These are phyloP conservation scores for Trichophyton simii DNA, from an alignment of 2,329 filamentous ascomycete genomes.

Conservation along the genomic window DNA sequence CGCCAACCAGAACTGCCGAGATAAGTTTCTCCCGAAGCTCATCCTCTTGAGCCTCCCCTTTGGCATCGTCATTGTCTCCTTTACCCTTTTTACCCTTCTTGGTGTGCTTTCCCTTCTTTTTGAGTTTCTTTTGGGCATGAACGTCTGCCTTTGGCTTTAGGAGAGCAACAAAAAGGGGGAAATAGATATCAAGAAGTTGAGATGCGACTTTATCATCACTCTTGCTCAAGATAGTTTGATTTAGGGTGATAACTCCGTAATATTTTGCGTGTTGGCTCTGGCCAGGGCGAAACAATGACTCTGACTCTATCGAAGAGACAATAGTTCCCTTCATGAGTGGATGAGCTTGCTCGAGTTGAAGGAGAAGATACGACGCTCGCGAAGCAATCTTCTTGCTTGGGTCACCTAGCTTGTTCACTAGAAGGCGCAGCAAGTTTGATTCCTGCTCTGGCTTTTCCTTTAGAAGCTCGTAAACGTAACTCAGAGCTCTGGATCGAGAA, in stretches of 20 bases:
- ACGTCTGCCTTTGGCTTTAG: slow-evolving; percentile 50
- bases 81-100: slow-evolving; percentile 35
- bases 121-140: slow-evolving; percentile 25
- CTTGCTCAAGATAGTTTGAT: slow-evolving; percentile 82
- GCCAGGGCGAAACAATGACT: slow-evolving; percentile 73
- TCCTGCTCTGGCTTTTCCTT: slow-evolving; percentile 97
- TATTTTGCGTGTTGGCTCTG: slow-evolving; percentile 85
- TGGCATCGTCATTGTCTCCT: slow-evolving; percentile 16
- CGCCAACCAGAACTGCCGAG: slow-evolving; percentile 79
- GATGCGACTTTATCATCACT: slow-evolving; percentile 73
- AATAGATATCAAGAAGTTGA: slow-evolving; percentile 79
- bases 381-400: slow-evolving; percentile 92
- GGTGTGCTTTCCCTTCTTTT: neutral
- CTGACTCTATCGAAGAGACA: slow-evolving; percentile 71
- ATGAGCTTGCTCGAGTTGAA: slow-evolving; percentile 79
- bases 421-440: slow-evolving; percentile 73
- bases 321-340: slow-evolving; percentile 89
- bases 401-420: slow-evolving; percentile 96
- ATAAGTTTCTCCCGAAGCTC: slow-evolving; percentile 84
- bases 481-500: slow-evolving; percentile 73
- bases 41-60: slow-evolving; percentile 39
- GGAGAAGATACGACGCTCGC: slow-evolving; percentile 78
- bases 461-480: slow-evolving; percentile 80
- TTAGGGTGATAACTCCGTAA: slow-evolving; percentile 90
- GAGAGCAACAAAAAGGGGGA: slow-evolving; percentile 70